Base-by-base conservation (phyloP, 73 alveolate species). In the Uronychia setigera region DNA sequence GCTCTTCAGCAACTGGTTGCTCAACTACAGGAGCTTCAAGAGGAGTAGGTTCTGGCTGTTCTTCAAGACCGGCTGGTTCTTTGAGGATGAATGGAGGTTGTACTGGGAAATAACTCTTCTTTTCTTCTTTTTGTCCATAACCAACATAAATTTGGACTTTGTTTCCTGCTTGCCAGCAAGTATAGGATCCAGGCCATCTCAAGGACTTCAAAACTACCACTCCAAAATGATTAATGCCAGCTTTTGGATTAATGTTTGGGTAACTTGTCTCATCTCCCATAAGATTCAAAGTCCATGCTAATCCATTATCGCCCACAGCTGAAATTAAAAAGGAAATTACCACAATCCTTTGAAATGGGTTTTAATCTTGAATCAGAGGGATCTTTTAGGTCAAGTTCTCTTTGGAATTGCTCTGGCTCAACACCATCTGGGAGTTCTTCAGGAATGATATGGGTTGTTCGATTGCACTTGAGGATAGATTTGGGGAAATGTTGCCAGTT, bases 401-500 rank as follows among this genome's bases (percentile, higher is more conserved):
- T 79, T 32, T 77, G 59, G 1, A 90, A 28, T 5, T 35, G 85
- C 32, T 90, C 95, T n/a, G 85, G 89, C 11, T 79, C 92, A n/a
- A 29, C 91, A 0, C 88, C 88, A 29, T 81, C 97, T 34, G 80
- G 93, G 0, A 88, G 89, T 33, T 92, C 94, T 74, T 89, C 94
- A 0, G 91, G 95, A 32, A 87, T 87, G 26, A 78, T 31, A 86
- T 91, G 95, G 29, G 80, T 76, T 57, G 59, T 74, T 26, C 91
- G 30, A 31, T 67, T 60, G 80, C 79, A 32, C 31, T 80, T 59
- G 32, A 90, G 77, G 74, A 90, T 90, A 46, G 31, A 29, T 32
- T 76, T 35, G 29, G 95, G 60, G 81, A 31, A 35, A 35, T 89
- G 95, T 5, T 80, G 94, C 99, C 99, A 96, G 31, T 80, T 92